These are phyloP conservation scores for Tilletia horrida DNA, from an alignment of 1,284 basidiomycete genomes.

Conservation along the genomic window DNA sequence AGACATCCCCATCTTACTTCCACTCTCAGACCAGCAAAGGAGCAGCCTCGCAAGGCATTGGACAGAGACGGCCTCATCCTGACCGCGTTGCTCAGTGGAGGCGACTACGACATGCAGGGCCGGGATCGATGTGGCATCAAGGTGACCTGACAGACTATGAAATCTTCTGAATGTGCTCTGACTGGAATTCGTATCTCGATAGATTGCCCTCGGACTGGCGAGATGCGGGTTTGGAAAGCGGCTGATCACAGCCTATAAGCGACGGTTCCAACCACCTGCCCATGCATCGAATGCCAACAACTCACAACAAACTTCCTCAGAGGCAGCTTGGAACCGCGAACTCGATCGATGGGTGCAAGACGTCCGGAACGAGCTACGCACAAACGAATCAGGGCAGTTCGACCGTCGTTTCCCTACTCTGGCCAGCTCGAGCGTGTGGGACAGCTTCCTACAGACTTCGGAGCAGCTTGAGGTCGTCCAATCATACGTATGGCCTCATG, in stretches of 20 bases:
- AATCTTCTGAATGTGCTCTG: background rate
- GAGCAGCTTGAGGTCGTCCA: constrained; percentile 28
- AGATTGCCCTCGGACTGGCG: constrained; percentile 58
- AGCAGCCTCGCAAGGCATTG: constrained; percentile 59
- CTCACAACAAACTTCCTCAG: background rate
- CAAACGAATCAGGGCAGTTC: constrained; percentile 32
- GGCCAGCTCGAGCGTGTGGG: constrained; percentile 20
- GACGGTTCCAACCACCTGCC: constrained; percentile 22
- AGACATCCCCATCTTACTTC: constrained; percentile 61
- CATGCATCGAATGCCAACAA: background rate
- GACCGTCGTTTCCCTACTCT: constrained; percentile 27
- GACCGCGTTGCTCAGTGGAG: constrained; percentile 79
- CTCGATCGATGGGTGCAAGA: constrained; percentile 30
- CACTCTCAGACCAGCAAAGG: constrained; percentile 60
- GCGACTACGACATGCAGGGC: constrained; percentile 70
- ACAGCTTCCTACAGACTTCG: constrained; percentile 24
- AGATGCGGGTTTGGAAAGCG: constrained; percentile 56
- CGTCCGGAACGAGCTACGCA: constrained; percentile 34
- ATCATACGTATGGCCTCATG: constrained; percentile 28
- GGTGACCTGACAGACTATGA: background rate
- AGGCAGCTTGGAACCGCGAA: constrained; percentile 24
- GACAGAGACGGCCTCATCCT: constrained; percentile 75
- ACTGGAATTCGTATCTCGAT: constrained; percentile 44
- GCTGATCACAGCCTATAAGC: constrained; percentile 62
- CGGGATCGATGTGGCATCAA: constrained; percentile 40